Evolutionary conservation across 352 stramenopile species (phyloP).

Genomic region (Pythium guiyangense): DNA sequence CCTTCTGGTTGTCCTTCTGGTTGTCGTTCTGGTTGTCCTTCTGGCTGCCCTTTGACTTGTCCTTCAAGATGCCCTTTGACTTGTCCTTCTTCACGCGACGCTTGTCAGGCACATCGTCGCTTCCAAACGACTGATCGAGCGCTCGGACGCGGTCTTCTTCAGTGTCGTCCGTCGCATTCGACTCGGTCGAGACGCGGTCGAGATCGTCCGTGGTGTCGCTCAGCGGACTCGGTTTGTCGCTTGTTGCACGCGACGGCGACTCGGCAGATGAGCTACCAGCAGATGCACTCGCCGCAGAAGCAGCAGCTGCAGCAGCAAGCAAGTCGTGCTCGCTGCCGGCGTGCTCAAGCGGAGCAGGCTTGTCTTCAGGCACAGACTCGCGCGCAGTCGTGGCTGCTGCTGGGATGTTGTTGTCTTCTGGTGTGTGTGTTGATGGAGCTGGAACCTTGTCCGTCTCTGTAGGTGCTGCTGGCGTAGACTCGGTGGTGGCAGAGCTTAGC

Average conservation of each 20-base stretch:
- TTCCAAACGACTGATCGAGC: neutral
- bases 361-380: neutral
- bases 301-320: neutral
- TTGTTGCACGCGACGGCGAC: neutral
- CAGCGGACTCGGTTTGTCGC: too few relatives aligned
- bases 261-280: too few relatives aligned
- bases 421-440: neutral
- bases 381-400: too few relatives aligned
- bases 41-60: too few relatives aligned
- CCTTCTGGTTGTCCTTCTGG: neutral
- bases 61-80: neutral
- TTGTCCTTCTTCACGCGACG: neutral
- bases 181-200: slow-evolving; percentile 15
- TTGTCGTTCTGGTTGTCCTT: too few relatives aligned
- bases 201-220: neutral
- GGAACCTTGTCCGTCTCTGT: neutral
- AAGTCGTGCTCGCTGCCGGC: neutral
- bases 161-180: slow-evolving; percentile 27
- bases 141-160: slow-evolving; percentile 20
- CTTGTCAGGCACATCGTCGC: neutral
- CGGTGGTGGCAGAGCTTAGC: too few relatives aligned
- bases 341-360: neutral
- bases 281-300: too few relatives aligned
- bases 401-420: neutral
- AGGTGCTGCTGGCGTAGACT: neutral